A percentile compares a stretch with the other conserved stretches of the same genome.
Conservation (phyloP, 2,329 filamentous ascomycete species). For the Neopestalotiopsis rosae region DNA sequence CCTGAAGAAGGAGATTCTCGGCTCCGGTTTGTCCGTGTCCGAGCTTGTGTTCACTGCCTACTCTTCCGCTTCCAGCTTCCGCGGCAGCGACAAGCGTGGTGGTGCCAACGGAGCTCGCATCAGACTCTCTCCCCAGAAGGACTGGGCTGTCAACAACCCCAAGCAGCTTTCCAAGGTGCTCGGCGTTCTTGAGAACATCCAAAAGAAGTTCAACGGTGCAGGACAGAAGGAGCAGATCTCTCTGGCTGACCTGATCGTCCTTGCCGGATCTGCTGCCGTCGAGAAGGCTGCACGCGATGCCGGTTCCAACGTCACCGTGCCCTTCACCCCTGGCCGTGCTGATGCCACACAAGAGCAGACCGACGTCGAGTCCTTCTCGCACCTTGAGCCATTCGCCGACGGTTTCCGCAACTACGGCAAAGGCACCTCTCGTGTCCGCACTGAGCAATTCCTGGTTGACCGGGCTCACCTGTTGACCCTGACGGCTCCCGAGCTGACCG, state of each 20-base stretch:
- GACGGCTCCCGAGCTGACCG: conserved; percentile 73
- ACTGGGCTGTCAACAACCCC: conserved; percentile 79
- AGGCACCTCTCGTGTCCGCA: conserved; percentile 62
- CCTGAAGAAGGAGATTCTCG: conserved; percentile 73
- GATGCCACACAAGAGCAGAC: conserved; percentile 77
- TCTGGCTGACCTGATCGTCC: conserved; percentile 78
- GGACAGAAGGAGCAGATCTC: conserved; percentile 69
- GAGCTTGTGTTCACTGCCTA: conserved; percentile 72
- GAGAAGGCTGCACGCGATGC: conserved; percentile 69
- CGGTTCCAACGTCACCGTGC: conserved; percentile 60
- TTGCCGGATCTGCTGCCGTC: conserved; percentile 72
- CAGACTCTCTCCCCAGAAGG: conserved; percentile 72
- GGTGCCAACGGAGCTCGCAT: conserved; percentile 83
- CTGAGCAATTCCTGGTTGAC: conserved; percentile 76
- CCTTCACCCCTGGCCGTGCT: conserved; percentile 74
- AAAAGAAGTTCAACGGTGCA: conserved; percentile 68
- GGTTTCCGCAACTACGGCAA: conserved; percentile 82
- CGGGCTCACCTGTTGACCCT: conserved; percentile 73
- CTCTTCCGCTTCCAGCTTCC: conserved; percentile 75
- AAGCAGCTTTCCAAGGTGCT: conserved; percentile 67
- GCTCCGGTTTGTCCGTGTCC: conserved; percentile 61
- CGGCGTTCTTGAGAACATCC: conserved; percentile 64
- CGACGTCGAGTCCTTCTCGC: conserved; percentile 65
- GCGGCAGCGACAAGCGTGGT: conserved; percentile 79
- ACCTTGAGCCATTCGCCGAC: conserved; percentile 73